Evolutionary conservation across 2,329 filamentous ascomycete genomes (phyloP).

Genomic region (Stachybotrys echinatus): DNA sequence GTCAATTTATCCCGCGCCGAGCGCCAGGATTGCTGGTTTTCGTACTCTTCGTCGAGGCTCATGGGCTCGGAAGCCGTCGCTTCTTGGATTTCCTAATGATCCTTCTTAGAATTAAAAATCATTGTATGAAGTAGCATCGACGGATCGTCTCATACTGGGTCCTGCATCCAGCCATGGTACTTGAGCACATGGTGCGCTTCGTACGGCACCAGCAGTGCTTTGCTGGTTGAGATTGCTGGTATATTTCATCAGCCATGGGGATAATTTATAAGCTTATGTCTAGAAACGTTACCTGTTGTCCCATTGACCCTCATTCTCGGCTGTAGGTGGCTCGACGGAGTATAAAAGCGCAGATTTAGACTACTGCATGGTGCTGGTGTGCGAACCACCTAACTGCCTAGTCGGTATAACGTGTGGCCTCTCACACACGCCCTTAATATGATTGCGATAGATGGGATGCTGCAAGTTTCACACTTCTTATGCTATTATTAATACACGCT

Average conservation of each 20-base stretch:
- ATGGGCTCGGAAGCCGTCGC: constrained; percentile 86
- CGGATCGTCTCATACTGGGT: too few species aligned
- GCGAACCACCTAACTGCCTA: too few species aligned
- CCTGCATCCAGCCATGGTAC: constrained; percentile 92
- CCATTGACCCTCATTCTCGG: constrained; percentile 40
- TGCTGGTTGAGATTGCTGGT: constrained; percentile 60
- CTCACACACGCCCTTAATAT: too few species aligned
- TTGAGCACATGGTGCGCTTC: constrained; percentile 71
- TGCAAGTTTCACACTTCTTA: too few species aligned
- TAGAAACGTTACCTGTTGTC: constrained; percentile 28
- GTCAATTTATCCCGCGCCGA: constrained; percentile 80
- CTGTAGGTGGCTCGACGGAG: too few species aligned
- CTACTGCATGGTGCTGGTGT: too few species aligned
- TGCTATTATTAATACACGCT: too few species aligned
- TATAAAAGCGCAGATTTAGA: too few species aligned
- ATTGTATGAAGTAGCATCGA: not conserved
- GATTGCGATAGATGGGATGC: too few species aligned
- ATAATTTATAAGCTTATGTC: not conserved
- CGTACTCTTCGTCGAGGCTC: constrained; percentile 74
- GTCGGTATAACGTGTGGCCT: too few species aligned
- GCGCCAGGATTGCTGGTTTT: constrained; percentile 88
- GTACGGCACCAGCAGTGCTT: constrained; percentile 78
- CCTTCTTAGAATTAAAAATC: not conserved
- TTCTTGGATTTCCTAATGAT: constrained; percentile 63
- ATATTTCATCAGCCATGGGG: not conserved